Evolutionary conservation across 306 rosid genomes (phyloP), one percentile per base, ranked within the genome.

Genomic region (Mimosa pudica): DNA sequence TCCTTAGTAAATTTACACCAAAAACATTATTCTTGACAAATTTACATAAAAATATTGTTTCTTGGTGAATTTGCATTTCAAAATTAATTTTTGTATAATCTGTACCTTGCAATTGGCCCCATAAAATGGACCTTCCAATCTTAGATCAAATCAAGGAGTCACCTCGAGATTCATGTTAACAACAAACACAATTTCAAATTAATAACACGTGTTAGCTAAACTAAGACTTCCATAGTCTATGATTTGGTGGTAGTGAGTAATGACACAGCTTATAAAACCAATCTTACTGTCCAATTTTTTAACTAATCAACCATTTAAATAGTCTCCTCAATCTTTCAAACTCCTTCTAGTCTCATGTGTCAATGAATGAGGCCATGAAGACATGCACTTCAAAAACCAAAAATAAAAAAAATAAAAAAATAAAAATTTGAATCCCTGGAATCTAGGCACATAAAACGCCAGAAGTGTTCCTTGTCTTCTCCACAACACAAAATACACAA

Each of bases 371-470:
- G 42, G 24, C 13, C 17, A 16, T 3, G 65, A 24, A 20, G 74
- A 42, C 60, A 24, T 57, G 68, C 68, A 38, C 4, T 17, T 13
- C 42, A 38, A 68, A 77, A n/a, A 73, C 49, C 77, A 60, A n/a
- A 64, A 4, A 79, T 41, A 64, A 47, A 24, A 24, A 24, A 24
- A 24, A 24, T 24, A 24, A 24, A 24, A 24, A 24, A 24, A 24
- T 24, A 24, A 24, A 24, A 24, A 38, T 82, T 85, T 85, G 78
- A 78, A 85, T 74, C 78, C 78, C 78, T 71, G 65, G 81, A 85
- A 85, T 55, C 49, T 54, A 60, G 89, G 84, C 89, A 83, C 81
- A 70, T 61, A 76, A 76, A 82, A 72, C 77, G 80, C 76, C 82
- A 82, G 30, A 24, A 24, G 58, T 57, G 35, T 18, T 51, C 35